Conservation (phyloP, 306 rosid genomes). For the Vachellia pachyceras region DNA sequence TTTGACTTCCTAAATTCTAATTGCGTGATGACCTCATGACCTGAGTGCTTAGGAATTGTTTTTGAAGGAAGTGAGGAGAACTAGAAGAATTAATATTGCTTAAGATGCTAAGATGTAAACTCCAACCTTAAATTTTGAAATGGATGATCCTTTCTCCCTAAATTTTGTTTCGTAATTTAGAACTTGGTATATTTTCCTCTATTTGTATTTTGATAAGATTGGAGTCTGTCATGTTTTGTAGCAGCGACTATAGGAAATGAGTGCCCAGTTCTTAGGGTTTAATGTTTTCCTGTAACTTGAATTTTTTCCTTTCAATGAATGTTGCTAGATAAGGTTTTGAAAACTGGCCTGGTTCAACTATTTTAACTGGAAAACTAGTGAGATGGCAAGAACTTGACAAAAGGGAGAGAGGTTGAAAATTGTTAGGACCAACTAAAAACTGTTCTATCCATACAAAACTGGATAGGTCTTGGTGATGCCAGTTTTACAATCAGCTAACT, state of each 20-base stretch:
- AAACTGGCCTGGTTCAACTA: too few species aligned
- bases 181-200: background rate
- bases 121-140: conserved; percentile 20
- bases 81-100: conserved; percentile 7
- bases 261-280: conserved; percentile 20
- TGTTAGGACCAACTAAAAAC: too few species aligned
- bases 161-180: background rate
- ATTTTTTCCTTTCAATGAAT: background rate
- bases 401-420: too few species aligned
- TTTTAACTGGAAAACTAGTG: too few species aligned
- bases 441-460: too few species aligned
- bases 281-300: background rate
- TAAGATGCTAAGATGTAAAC: conserved; percentile 18
- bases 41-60: conserved; percentile 29
- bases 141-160: background rate
- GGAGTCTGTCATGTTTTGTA: conserved; percentile 24
- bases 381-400: too few species aligned
- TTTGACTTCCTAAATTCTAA: conserved; percentile 14
- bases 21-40: conserved; percentile 8
- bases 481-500: too few species aligned
- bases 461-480: too few species aligned
- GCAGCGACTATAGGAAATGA: conserved; percentile 2
- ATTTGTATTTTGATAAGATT: conserved; percentile 3
- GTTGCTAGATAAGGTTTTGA: too few species aligned
- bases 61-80: conserved; percentile 25